Percentiles rank a stretch among this genome's conserved stretches.
phyloP scores from a whole-genome alignment of 179 eudicot species.

The Amaranthus tricolor region DNA sequence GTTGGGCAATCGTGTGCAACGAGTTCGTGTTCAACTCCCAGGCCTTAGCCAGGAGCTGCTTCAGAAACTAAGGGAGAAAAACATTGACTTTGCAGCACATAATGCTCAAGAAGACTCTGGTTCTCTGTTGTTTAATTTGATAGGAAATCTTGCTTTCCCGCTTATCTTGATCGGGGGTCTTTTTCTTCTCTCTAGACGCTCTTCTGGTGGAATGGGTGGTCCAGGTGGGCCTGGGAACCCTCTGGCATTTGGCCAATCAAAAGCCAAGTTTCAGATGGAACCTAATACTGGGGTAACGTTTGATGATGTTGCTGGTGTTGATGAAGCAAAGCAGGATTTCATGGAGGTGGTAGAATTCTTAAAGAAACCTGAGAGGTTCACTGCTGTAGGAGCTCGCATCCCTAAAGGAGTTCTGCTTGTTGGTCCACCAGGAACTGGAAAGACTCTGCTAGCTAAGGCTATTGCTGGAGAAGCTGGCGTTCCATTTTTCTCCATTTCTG shows the following conservation, averaged over 20 bases:
- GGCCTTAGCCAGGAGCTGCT: conserved; percentile 99
- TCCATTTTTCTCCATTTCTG: conserved; percentile 97
- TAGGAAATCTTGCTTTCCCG: conserved; percentile 94
- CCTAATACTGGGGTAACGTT: conserved; percentile 97
- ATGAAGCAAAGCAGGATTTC: conserved; percentile 99
- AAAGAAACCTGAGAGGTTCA: conserved; percentile 95
- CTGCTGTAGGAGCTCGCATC: conserved; percentile 97
- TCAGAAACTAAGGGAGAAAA: conserved; percentile 92
- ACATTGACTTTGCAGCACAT: conserved; percentile 95
- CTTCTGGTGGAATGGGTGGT: conserved; percentile 94
- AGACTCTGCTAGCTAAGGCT: conserved; percentile 94
- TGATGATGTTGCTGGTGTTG: conserved; percentile 98
- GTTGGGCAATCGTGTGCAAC: conserved; percentile 84
- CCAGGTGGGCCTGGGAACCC: conserved; percentile 99
- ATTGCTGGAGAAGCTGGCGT: conserved; percentile 99
- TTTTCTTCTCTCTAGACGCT: conserved; percentile 89
- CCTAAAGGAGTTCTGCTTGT: conserved; percentile 99
- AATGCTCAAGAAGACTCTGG: conserved; percentile 98
- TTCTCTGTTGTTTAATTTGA: conserved; percentile 68
- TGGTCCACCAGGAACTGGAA: conserved; percentile 98
- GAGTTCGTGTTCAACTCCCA: conserved; percentile 97
- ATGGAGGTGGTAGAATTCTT: conserved; percentile 96
- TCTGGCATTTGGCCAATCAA: conserved; percentile 81
- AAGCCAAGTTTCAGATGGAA: conserved; percentile 99
- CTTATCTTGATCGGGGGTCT: conserved; percentile 85